Evolutionary conservation across 345 rosid genomes (phyloP), one percentile per base, ranked within the genome.

Genomic region (Moricandia moricandioides): DNA sequence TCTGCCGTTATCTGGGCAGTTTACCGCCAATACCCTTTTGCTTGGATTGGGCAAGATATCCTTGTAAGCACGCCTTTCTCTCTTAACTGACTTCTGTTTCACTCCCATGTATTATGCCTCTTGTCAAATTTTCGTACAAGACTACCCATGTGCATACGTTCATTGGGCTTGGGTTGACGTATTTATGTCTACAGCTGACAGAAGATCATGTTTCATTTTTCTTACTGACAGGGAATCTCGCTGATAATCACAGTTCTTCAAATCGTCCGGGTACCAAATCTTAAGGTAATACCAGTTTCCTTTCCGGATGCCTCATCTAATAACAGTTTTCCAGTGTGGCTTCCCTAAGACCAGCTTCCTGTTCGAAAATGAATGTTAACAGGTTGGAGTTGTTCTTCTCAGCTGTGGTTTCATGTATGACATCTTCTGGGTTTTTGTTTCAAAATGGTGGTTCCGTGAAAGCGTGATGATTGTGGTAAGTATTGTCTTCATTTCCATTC

Each of bases 21-120:
- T 55, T 83, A 72, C 71, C 92, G 97, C 21, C 84, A 65, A 60
- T 61, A 61, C 82, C 77, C 92, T 47, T 85, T 80, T 83, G 97
- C 99, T 78, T 95, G 97, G 97, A 95, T 95, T 78, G 99, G 97
- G 70, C 97, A 95, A 95, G 97, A 95, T 82, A 87, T 95, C 79
- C 99, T 95, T 83, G 97, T 95, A 86, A 92, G 94, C 79, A 73
- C 5, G 65, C 11, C 31, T 47, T 11, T 52, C 24, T 65, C 13
- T 27, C 56, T 78, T 64, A 31, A 45, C 59, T 40, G 6, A 55
- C 37, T 70, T 65, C 3, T 55, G 4, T 56, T 55, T 30, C n/a
- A 70, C 47, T 76, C 35, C 29, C 65, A 37, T 66, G 39, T 35
- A 51, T 75, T n/a, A 29, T 29, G 17, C 33, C 16, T 67, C 57